These are phyloP conservation scores for barley (Hordeum vulgare) DNA, from an alignment of 176 grass and related monocot species.

Conservation along the genomic window MorexV3_pseudomolecules_assembly NC_058522.1:441395281-441395780, in stretches of 20 bases:
- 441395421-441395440: background rate
- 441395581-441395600: too few species aligned
- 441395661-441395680: too few species aligned
- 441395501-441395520: background rate
- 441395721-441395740: too few species aligned
- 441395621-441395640: too few species aligned
- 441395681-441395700: too few species aligned
- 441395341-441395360: background rate
- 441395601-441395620: too few species aligned
- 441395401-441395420: background rate
- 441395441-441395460: background rate
- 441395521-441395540: background rate
- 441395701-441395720: too few species aligned
- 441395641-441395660: too few species aligned
- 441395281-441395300: background rate
- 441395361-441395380: background rate
- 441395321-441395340: background rate
- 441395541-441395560: background rate
- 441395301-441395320: background rate
- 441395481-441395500: background rate
- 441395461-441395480: background rate
- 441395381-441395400: background rate
- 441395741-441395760: too few species aligned
- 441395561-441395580: background rate
- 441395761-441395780: too few species aligned